A percentile compares a stretch with the other conserved stretches of the same genome.
These are phyloP conservation scores for Sonneratia alba DNA, from an alignment of 345 rosid species.

Conservation along the genomic window DNA sequence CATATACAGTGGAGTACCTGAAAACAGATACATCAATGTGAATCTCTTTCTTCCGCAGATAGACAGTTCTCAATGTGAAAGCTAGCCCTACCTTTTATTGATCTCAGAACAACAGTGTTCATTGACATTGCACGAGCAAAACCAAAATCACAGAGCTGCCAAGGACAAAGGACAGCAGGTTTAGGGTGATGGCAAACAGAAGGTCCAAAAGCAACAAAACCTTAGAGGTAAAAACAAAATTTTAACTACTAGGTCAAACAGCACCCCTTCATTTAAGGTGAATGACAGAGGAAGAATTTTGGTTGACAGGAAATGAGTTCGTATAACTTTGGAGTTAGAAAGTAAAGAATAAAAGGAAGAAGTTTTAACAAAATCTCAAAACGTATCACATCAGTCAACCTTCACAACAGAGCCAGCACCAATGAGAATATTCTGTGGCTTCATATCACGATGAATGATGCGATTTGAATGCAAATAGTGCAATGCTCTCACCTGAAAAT, in stretches of 20 bases:
- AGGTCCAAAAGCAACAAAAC: not conserved
- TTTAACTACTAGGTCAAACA: not conserved
- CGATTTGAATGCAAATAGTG: conserved; percentile 96
- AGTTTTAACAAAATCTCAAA: not conserved
- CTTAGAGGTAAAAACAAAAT: not conserved
- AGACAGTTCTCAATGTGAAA: not conserved
- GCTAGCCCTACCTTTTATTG: conserved; percentile 68
- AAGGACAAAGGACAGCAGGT: conserved; percentile 11
- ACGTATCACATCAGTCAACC: conserved; percentile 29
- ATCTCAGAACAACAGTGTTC: conserved; percentile 89
- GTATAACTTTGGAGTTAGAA: not conserved
- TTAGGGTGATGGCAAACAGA: not conserved
- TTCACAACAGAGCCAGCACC: conserved; percentile 90
- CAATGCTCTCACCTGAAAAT: conserved; percentile 72
- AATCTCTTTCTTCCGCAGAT: not conserved
- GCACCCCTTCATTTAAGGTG: not conserved
- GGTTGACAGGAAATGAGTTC: not conserved
- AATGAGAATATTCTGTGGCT: conserved; percentile 97
- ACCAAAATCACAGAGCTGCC: conserved; percentile 97
- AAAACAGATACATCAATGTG: conserved; percentile 9
- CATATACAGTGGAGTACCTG: conserved; percentile 98
- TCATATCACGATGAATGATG: conserved; percentile 97
- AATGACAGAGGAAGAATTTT: not conserved
- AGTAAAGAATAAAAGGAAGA: not conserved
- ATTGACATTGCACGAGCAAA: conserved; percentile 99